These are phyloP conservation scores for Fragilariopsis cylindrus DNA, from an alignment of 108 stramenopile genomes.

Conservation along the genomic window DNA sequence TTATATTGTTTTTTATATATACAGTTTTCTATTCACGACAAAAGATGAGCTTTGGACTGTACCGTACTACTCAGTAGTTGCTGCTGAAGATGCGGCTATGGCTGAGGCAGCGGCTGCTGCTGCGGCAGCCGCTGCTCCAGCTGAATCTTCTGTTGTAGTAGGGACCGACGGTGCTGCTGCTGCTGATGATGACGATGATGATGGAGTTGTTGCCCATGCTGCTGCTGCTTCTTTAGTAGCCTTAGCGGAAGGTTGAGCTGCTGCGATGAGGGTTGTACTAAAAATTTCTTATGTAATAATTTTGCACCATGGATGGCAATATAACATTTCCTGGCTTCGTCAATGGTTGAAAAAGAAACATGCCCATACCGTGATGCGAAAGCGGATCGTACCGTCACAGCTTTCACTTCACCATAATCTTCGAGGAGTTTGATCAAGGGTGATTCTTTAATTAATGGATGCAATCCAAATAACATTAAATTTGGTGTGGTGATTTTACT, in stretches of 20 bases:
- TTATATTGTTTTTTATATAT: no score
- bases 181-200: no score
- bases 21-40: no score
- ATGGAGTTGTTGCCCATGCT: neutral
- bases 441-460: conserved; percentile 20
- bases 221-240: neutral
- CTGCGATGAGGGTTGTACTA: conserved; percentile 19
- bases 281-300: conserved; percentile 23
- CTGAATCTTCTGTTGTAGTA: neutral
- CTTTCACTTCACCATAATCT: conserved; percentile 16
- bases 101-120: neutral
- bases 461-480: conserved; percentile 30
- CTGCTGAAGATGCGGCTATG: no score
- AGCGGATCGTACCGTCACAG: conserved; percentile 20
- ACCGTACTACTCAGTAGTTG: neutral
- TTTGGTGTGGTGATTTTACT: conserved; percentile 6
- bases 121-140: neutral
- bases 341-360: conserved; percentile 13
- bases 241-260: neutral
- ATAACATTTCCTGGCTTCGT: conserved; percentile 23
- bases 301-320: conserved; percentile 21
- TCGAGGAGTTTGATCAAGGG: conserved; percentile 21
- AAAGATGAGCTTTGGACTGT: no score
- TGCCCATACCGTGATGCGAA: conserved; percentile 29
- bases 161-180: neutral